A percentile compares a stretch with the other conserved stretches of the same genome.
These are phyloP conservation scores for Pseudovirgaria hyperparasitica DNA, from an alignment of 2,329 filamentous ascomycete species.

Conservation along the genomic window DNA sequence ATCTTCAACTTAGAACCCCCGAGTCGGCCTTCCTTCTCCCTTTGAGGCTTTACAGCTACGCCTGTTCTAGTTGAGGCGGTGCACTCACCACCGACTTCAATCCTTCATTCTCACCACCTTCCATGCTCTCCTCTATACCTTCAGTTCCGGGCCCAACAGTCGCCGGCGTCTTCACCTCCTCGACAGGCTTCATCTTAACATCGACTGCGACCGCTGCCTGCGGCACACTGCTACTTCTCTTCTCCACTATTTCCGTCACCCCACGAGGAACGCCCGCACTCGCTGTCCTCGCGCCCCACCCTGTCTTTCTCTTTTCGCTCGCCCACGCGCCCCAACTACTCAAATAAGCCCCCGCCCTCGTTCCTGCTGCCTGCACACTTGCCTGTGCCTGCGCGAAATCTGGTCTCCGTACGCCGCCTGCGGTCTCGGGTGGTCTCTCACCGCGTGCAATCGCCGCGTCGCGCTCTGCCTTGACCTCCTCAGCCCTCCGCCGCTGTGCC, in stretches of 20 bases:
- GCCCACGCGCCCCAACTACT: conserved; percentile 53
- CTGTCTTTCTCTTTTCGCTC: conserved; percentile 57
- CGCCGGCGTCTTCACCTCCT: background rate
- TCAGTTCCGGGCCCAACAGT: no score
- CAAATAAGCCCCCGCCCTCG: conserved; percentile 48
- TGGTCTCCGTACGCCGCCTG: conserved; percentile 15
- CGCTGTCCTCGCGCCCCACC: conserved; percentile 14
- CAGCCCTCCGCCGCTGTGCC: conserved; percentile 51
- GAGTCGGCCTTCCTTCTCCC: no score
- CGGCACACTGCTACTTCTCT: conserved; percentile 9
- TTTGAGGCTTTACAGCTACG: no score
- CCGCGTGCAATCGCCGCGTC: conserved; percentile 6
- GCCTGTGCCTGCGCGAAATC: conserved; percentile 44
- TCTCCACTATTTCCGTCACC: conserved; percentile 16
- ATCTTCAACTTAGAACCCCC: no score
- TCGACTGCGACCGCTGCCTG: conserved; percentile 3
- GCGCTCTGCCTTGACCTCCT: conserved; percentile 41
- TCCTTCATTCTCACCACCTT: background rate
- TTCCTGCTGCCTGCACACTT: conserved; percentile 39
- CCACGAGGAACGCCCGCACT: conserved; percentile 9
- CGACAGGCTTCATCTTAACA: background rate
- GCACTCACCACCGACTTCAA: background rate
- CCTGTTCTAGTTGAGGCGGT: no score
- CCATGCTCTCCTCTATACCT: conserved; percentile 1
- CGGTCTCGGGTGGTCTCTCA: conserved; percentile 12